Conservation (phyloP, 805 yeast genomes). For the Yueomyces sp. region DNA sequence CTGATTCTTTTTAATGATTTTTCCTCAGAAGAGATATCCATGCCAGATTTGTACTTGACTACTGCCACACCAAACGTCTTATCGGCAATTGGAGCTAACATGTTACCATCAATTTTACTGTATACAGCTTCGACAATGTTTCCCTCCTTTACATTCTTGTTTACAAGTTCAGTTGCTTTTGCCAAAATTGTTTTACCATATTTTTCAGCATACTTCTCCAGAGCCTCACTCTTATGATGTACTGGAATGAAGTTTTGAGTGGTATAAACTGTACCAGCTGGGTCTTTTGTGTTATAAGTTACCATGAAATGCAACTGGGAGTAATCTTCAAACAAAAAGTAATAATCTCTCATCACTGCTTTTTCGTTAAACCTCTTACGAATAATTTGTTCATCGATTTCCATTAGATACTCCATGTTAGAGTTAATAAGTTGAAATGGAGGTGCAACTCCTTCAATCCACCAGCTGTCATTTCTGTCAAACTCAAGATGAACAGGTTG, state of each 20-base stretch:
- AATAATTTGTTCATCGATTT: constrained; percentile 46
- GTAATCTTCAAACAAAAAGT: constrained; percentile 59
- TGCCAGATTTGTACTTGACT: constrained; percentile 40
- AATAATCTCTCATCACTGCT: constrained; percentile 45
- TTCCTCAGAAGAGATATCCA: constrained; percentile 26
- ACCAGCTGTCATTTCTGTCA: constrained; percentile 1
- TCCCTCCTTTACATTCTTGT: constrained; percentile 9
- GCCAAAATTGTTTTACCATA: constrained; percentile 41
- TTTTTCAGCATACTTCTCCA: constrained; percentile 35
- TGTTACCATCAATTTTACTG: constrained; percentile 24
- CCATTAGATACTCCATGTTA: constrained; percentile 18
- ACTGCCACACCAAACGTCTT: constrained; percentile 51
- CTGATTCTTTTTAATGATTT: constrained; percentile 46
- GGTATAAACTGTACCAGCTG: constrained; percentile 31
- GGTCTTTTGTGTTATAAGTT: constrained; percentile 40
- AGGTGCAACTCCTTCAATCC: constrained; percentile 1
- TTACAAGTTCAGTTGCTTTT: constrained; percentile 27
- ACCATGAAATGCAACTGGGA: constrained; percentile 52
- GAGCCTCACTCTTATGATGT: constrained; percentile 20
- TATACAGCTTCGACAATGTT: constrained; percentile 26
- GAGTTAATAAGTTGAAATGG: not conserved
- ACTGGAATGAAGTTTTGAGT: constrained; percentile 19
- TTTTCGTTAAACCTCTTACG: constrained; percentile 43
- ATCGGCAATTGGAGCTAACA: constrained; percentile 45
- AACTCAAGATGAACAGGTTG: not conserved